Percentiles rank a stretch among this genome's conserved stretches.
Evolutionary conservation across 129 eudicot genomes (phyloP).

Genomic region (Tagetes erecta): DNA sequence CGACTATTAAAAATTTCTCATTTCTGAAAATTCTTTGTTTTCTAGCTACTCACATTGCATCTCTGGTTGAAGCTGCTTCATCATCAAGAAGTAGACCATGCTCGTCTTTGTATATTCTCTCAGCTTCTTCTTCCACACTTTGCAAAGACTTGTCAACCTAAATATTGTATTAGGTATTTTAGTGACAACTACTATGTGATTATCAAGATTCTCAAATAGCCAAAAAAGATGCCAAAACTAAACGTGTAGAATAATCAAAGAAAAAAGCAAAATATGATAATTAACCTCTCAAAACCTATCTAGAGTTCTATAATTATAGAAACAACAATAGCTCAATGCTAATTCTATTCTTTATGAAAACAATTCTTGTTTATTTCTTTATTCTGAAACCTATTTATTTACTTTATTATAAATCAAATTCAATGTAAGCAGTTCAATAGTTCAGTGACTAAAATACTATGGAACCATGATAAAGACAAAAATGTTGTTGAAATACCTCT

Average conservation of each 20-base stretch:
- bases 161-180: background rate
- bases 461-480: background rate
- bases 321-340: too few relatives aligned
- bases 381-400: too few relatives aligned
- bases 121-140: conserved; percentile 98
- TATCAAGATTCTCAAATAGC: conserved; percentile 3
- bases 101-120: conserved; percentile 88
- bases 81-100: conserved; percentile 81
- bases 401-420: too few relatives aligned
- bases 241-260: background rate
- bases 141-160: conserved; percentile 91
- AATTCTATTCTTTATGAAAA: too few relatives aligned
- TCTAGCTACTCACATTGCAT: conserved; percentile 74
- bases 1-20: background rate
- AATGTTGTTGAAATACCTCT: conserved; percentile 52
- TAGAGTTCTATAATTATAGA: background rate
- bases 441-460: too few relatives aligned
- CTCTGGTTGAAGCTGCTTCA: conserved; percentile 95
- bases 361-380: too few relatives aligned
- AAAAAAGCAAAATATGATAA: background rate
- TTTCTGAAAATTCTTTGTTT: background rate
- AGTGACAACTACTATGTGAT: conserved; percentile 5
- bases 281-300: background rate
- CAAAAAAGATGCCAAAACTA: background rate
- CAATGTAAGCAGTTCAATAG: too few relatives aligned